A percentile compares a stretch with the other conserved stretches of the same genome.
phyloP scores from a whole-genome alignment of 805 yeast genomes.

The Kazachstania psychrophila region DNA sequence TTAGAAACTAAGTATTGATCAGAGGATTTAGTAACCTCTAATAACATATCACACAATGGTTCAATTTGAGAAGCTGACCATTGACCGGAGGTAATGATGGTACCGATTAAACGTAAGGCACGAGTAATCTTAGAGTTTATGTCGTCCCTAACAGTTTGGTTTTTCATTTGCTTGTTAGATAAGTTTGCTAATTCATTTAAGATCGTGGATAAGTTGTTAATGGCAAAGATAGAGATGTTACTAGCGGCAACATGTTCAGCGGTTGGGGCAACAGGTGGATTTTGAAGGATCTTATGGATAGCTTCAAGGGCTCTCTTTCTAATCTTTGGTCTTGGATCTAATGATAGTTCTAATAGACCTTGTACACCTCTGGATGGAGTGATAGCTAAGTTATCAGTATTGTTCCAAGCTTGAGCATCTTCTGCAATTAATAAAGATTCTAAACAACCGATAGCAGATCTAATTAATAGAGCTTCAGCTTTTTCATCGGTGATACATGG shows the following conservation, averaged over 20 bases:
- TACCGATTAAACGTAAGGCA: conserved; percentile 61
- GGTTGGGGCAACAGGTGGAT: conserved; percentile 68
- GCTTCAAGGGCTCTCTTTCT: conserved; percentile 93
- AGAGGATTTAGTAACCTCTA: conserved; percentile 68
- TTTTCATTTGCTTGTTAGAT: conserved; percentile 29
- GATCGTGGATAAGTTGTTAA: conserved; percentile 43
- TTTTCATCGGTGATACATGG: conserved; percentile 62
- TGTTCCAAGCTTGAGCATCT: conserved; percentile 70
- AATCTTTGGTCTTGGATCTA: conserved; percentile 90
- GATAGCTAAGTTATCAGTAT: conserved; percentile 38
- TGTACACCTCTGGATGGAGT: conserved; percentile 72
- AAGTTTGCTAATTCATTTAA: conserved; percentile 32
- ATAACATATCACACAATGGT: conserved; percentile 61
- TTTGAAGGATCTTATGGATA: conserved; percentile 49
- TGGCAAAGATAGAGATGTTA: conserved; percentile 58
- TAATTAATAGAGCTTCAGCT: conserved; percentile 71
- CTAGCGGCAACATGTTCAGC: conserved; percentile 71
- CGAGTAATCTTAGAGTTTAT: conserved; percentile 56
- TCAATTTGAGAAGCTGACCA: conserved; percentile 74
- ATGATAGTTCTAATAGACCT: conserved; percentile 66
- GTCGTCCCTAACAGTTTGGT: conserved; percentile 37
- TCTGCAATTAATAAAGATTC: conserved; percentile 75
- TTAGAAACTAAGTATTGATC: conserved; percentile 80
- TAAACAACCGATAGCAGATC: conserved; percentile 77
- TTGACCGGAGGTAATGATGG: conserved; percentile 62